phyloP scores from a whole-genome alignment of 2,329 filamentous ascomycete species.

The Dothidotthia symphoricarpi region DNA sequence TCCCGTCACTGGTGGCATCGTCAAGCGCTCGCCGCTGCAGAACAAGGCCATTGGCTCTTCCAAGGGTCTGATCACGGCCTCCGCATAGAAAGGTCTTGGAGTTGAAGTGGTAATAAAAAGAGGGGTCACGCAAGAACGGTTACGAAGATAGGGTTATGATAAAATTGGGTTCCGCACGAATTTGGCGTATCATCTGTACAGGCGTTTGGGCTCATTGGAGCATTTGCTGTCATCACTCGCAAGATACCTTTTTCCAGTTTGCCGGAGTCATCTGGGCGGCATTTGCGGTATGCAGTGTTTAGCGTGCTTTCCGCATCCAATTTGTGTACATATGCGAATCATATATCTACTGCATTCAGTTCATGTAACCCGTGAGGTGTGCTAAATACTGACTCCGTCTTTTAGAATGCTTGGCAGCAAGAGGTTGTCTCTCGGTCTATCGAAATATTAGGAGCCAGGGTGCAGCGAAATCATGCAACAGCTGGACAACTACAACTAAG shows the following conservation, averaged over 20 bases:
- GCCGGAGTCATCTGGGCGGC: conserved; percentile 32
- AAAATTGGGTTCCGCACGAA: conserved; percentile 3
- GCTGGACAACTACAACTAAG: too few relatives aligned
- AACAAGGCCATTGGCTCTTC: conserved; percentile 41
- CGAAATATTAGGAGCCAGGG: too few relatives aligned
- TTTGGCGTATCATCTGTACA: not conserved
- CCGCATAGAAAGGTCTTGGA: conserved; percentile 24
- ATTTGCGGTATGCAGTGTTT: conserved; percentile 32
- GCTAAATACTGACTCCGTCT: too few relatives aligned
- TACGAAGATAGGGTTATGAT: conserved; percentile 4
- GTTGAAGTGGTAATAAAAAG: too few relatives aligned
- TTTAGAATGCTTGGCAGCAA: too few relatives aligned
- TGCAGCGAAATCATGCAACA: too few relatives aligned
- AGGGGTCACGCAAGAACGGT: conserved; percentile 2
- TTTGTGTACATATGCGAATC: conserved; percentile 23
- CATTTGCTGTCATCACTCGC: conserved; percentile 31
- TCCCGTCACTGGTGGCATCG: conserved; percentile 88
- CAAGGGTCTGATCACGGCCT: conserved; percentile 40
- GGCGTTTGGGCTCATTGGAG: conserved; percentile 14
- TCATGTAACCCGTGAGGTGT: too few relatives aligned
- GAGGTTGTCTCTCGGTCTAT: too few relatives aligned
- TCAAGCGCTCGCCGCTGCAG: conserved; percentile 54
- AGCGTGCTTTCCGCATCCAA: conserved; percentile 14
- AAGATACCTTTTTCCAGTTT: conserved; percentile 39
- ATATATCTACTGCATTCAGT: not conserved